Base-by-base conservation (phyloP, 805 yeast species). In the Spathaspora passalidarum region DNA sequence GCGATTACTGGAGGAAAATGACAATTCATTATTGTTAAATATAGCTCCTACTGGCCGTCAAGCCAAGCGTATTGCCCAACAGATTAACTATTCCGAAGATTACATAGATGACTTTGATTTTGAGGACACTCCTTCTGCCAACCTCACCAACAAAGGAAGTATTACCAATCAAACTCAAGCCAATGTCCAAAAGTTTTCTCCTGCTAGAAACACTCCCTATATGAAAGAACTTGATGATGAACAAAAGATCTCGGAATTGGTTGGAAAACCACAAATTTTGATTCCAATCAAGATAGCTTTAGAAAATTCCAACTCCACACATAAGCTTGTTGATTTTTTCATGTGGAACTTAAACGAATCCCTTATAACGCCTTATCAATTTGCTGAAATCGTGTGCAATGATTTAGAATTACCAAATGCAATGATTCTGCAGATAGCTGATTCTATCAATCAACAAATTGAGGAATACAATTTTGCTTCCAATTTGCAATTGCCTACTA, bases 371-470 rank as follows among this genome's bases (percentile, higher is more conserved):
- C 96, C 96, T 1, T 87, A 82, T 49, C 79, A 82, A 47, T 77
- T 82, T 67, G 92, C 97, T 0, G 71, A 79, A 11, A 78, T 88
- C 21, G 78, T 91, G 56, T 84, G 95, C 56, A 79, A 80, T 45
- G 99, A 94, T 55, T 72, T 94, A 52, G 97, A 90, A 49, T 76
- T 94, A 32, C 88, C 95, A 3, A 76, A 69, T 21, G 72, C 78
- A 7, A 74, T 82, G 45, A 88, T 85, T 54, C 65, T 71, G 38
- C 81, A 78, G 50, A 82, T 94, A 32, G 75, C 85, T 0, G 78
- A 77, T 17, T 80, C 91, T 10, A 88, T 94, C 47, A 79, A 76
- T 47, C 84, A 88, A 44, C 97, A 91, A 63, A 72, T 94, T 16
- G 89, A 86, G 50, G 95, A 88, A 47, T 85, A 80, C 56, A 76